phyloP scores from a whole-genome alignment of 768 basidiomycete species.

The Dioszegia aurantiaca region DNA sequence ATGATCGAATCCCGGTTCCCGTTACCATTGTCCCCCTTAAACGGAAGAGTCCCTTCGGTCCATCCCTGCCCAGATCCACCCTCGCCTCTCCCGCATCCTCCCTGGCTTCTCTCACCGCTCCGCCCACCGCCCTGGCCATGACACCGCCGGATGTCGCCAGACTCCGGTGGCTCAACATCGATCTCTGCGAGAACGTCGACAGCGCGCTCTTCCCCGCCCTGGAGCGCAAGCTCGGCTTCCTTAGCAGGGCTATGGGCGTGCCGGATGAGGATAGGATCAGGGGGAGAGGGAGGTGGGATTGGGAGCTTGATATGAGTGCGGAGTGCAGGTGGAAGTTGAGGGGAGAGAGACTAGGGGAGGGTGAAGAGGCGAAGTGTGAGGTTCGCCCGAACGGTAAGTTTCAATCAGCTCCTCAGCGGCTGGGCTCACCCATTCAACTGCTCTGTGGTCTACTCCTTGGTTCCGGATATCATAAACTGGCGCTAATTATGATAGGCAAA shows the following conservation, averaged over 20 bases:
- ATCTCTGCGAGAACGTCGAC: constrained; percentile 40
- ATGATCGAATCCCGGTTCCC: neutral
- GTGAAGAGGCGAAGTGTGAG: constrained; percentile 15
- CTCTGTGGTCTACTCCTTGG: too few relatives aligned
- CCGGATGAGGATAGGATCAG: constrained; percentile 31
- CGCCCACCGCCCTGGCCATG: neutral
- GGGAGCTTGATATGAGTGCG: constrained; percentile 25
- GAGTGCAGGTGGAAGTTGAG: constrained; percentile 12
- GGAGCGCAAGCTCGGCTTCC: constrained; percentile 19
- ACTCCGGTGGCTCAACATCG: constrained; percentile 40
- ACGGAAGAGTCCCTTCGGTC: neutral
- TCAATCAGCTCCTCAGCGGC: too few relatives aligned
- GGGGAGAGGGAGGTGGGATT: constrained; percentile 27
- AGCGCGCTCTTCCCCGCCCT: constrained; percentile 8
- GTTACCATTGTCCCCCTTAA: neutral
- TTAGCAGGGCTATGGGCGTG: constrained; percentile 19
- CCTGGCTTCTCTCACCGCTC: neutral
- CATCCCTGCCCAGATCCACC: neutral
- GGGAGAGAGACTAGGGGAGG: neutral
- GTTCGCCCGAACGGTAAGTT: constrained; percentile 12
- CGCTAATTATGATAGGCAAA: neutral
- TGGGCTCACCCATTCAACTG: too few relatives aligned
- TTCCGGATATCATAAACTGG: neutral
- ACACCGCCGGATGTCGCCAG: constrained; percentile 3
- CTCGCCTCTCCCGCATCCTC: neutral